Evolutionary conservation across 139 green algal species (phyloP).

Genomic region (Deuterostichococcus epilithicus): DNA sequence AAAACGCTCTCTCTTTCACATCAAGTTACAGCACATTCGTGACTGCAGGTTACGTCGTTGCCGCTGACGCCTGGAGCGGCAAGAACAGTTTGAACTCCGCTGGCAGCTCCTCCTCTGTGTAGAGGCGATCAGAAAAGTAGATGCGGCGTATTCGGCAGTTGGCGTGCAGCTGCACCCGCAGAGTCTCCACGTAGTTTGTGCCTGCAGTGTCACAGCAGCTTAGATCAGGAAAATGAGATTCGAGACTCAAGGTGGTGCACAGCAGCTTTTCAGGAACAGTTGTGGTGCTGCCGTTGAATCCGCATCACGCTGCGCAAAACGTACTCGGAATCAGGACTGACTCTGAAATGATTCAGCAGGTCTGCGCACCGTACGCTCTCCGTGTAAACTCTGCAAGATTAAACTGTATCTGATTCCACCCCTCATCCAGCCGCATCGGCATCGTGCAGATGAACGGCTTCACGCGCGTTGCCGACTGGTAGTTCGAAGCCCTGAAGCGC

Average conservation of each 20-base stretch:
- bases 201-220: constrained; percentile 33
- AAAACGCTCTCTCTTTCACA: not conserved
- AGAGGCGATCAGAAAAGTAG: constrained; percentile 95
- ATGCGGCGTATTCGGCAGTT: constrained; percentile 93
- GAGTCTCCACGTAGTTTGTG: constrained; percentile 93
- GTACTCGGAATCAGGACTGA: not conserved
- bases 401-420: constrained; percentile 98
- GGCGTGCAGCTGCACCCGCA: constrained; percentile 90
- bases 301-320: not conserved
- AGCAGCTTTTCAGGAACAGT: too few species aligned
- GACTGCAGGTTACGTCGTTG: not conserved
- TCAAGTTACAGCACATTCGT: too few species aligned
- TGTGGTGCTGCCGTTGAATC: too few species aligned
- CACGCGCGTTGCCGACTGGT: constrained; percentile 90
- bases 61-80: constrained; percentile 16
- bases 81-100: constrained; percentile 74
- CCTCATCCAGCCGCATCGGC: constrained; percentile 94
- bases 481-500: constrained; percentile 96
- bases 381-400: constrained; percentile 94
- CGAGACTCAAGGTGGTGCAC: too few species aligned
- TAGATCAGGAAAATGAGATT: not conserved
- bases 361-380: constrained; percentile 71
- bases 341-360: not conserved
- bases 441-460: constrained; percentile 98
- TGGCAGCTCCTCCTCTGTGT: constrained; percentile 96